Evolutionary conservation across 176 grass and related monocot genomes (phyloP).

Genomic region (Lolium perenne): DNA sequence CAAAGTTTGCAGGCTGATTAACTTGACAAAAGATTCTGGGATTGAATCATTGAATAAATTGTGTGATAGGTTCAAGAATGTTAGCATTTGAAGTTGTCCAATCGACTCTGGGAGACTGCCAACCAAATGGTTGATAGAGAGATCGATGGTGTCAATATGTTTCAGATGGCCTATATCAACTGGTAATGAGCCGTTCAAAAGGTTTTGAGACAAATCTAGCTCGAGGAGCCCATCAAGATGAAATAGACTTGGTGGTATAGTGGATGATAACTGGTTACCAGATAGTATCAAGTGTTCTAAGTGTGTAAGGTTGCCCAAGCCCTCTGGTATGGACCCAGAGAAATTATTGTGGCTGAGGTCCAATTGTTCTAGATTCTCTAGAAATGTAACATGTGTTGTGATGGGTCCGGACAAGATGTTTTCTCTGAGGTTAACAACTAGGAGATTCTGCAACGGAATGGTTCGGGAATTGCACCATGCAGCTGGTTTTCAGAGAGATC

Average conservation of each 20-base stretch:
- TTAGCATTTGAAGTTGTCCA: too few species aligned
- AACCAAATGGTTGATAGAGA: too few species aligned
- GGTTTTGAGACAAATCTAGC: neutral
- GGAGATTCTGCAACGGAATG: neutral
- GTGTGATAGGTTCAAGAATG: too few species aligned
- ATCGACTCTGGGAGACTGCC: too few species aligned
- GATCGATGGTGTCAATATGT: neutral
- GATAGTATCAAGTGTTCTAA: neutral
- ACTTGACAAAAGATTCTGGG: too few species aligned
- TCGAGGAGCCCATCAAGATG: neutral
- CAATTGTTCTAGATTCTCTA: neutral
- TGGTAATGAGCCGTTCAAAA: neutral
- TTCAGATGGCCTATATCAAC: neutral
- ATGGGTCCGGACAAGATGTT: neutral
- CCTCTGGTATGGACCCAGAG: neutral
- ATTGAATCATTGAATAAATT: too few species aligned
- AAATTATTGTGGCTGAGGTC: neutral
- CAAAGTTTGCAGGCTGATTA: too few species aligned
- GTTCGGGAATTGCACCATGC: neutral
- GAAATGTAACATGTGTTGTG: neutral
- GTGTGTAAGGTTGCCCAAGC: neutral
- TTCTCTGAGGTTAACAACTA: neutral
- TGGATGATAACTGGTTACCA: neutral
- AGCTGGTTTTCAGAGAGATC: neutral
- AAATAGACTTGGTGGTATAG: neutral